Base-by-base conservation (phyloP, 352 stramenopile genomes). In the Phytophthora colocasiae region DNA sequence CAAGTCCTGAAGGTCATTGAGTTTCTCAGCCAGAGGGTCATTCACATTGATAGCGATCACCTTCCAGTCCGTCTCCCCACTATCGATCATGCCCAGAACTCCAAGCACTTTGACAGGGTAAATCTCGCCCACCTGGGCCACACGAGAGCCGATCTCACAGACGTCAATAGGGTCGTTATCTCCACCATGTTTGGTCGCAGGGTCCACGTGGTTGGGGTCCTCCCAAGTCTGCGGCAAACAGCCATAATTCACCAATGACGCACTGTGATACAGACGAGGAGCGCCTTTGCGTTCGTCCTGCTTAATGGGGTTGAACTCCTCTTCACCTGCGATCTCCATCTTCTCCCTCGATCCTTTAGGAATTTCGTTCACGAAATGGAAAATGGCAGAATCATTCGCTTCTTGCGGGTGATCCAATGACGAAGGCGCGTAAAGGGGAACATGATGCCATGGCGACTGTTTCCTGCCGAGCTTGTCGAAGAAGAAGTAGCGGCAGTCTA, bases 81-180 rank as follows among this genome's bases (percentile, higher is more conserved):
- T 90, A 80, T 99, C 98, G 75, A 99, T 99, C 97, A 99, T 99
- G 52, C 92, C 97, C 44, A 99, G 77, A 46, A 99, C 92, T 56
- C 98, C 98, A 8, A 99, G 81, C 44, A 98, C 82, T 75, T 99
- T 99, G 62, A 99, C 97, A 17, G 92, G 84, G 60, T 97, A 98
- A 58, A 99, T 93, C 38, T 93, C 88, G 56, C 98, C 98, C 32
- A 97, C 90, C 10, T 57, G 67, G 26, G 98, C 83, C 22, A 96
- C 78, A 22, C 84, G 81, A n/a, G 76, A 91, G 48, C 98, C 98
- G 72, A 99, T 99, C 81, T 99, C 98, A 38, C 71, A 98, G 39
- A 99, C 97, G 84, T 99, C 98, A 49, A 99, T 95, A 11, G 98
- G 98, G 89, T 99, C 98, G 71, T 99, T 97, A 77, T 99, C 98